Conservation (phyloP, 768 basidiomycete species). For the Udeniomyces megalosporus region DNA sequence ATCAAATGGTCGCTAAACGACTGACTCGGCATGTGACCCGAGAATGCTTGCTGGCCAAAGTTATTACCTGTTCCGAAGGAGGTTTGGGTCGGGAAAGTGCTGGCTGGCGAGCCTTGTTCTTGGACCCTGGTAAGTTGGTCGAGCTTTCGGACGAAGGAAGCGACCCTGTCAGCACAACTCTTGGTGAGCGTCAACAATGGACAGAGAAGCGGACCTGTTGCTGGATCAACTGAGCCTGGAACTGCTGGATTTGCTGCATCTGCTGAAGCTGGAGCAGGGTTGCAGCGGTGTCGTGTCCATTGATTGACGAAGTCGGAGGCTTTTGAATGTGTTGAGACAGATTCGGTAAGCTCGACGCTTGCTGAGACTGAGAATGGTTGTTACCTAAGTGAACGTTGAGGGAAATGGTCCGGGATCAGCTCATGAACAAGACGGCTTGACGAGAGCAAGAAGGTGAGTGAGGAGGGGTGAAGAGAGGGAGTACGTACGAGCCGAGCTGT, state of each 20-base stretch:
- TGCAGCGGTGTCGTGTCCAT: neutral
- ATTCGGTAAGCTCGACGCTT: too few relatives aligned
- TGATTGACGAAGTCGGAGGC: too few relatives aligned
- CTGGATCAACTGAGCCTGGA: constrained; percentile 73
- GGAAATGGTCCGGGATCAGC: too few relatives aligned
- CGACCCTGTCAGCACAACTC: neutral
- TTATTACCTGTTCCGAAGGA: too few relatives aligned
- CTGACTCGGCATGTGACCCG: neutral
- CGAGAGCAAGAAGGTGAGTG: too few relatives aligned
- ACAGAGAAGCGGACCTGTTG: constrained; percentile 48
- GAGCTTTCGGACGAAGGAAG: constrained; percentile 7
- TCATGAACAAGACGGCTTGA: too few relatives aligned
- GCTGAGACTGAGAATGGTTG: too few relatives aligned
- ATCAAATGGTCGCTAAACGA: neutral
- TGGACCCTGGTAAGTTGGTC: neutral
- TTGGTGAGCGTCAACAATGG: constrained; percentile 6
- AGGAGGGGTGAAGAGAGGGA: too few relatives aligned
- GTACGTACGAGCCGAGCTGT: too few relatives aligned
- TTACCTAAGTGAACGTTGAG: too few relatives aligned
- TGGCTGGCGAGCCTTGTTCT: neutral
- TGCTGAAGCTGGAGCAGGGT: neutral
- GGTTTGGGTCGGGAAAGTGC: neutral
- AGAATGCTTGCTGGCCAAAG: too few relatives aligned
- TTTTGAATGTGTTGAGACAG: too few relatives aligned
- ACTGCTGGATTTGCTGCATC: constrained; percentile 51